Evolutionary conservation across 768 basidiomycete genomes (phyloP).

Genomic region (Rickenella mellea): DNA sequence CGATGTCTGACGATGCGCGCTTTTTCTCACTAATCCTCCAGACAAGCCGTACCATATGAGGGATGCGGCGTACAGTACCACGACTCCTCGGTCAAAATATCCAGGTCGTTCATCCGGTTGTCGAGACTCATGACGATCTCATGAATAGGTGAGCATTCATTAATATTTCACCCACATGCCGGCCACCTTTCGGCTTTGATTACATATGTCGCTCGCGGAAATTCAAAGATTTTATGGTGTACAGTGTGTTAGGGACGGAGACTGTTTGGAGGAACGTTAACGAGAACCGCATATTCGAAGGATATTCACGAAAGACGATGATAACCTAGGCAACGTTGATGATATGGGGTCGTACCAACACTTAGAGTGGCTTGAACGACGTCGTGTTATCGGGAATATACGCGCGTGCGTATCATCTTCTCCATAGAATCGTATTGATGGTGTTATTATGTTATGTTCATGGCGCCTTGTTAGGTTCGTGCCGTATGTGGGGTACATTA

Average conservation of each 20-base stretch:
- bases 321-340: constrained; percentile 37
- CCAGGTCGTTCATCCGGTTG: constrained; percentile 44
- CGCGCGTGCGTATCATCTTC: no score
- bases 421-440: no score
- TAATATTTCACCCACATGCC: no score
- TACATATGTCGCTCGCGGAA: no score
- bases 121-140: constrained; percentile 32
- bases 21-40: constrained; percentile 38
- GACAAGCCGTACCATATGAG: constrained; percentile 30
- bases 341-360: constrained; percentile 37
- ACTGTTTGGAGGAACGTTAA: no score
- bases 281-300: constrained; percentile 17
- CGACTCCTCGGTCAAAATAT: constrained; percentile 33
- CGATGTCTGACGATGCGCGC: no score
- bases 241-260: no score
- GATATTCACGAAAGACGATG: constrained; percentile 46
- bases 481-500: no score
- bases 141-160: constrained; percentile 7
- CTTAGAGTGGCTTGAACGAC: constrained; percentile 31
- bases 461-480: no score
- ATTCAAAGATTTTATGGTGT: no score
- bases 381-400: constrained; percentile 39
- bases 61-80: constrained; percentile 48
- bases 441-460: no score
- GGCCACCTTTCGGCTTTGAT: no score